A percentile compares a stretch with the other conserved stretches of the same genome.
These are phyloP conservation scores for Planoprotostelium fungivorum DNA, from an alignment of 78 protist genomes.

Conservation along the genomic window DNA sequence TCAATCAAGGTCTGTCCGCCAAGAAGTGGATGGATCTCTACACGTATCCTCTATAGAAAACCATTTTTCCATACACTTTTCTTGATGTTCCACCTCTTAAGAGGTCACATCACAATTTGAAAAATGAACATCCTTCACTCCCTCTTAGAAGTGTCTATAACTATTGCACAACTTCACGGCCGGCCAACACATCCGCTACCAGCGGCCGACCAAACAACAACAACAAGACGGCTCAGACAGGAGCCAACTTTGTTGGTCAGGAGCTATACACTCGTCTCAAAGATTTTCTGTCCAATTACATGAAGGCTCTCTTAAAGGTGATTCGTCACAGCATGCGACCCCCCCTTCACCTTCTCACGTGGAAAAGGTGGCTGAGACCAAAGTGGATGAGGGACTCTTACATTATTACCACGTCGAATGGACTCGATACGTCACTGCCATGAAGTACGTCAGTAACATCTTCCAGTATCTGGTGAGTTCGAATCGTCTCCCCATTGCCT, in stretches of 20 bases:
- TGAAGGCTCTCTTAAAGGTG: conserved; percentile 43
- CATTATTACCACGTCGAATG: conserved; percentile 57
- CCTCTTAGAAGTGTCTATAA: conserved; percentile 50
- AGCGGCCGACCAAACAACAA: conserved; percentile 17
- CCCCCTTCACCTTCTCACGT: background rate
- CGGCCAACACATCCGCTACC: conserved; percentile 9
- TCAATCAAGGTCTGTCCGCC: conserved; percentile 31
- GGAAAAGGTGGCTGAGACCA: conserved; percentile 21
- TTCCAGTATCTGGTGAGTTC: conserved; percentile 52
- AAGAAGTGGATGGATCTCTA: conserved; percentile 63
- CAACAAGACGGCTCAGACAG: conserved; percentile 27
- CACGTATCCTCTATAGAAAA: conserved; percentile 38
- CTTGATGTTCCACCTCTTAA: background rate
- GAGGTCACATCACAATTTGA: background rate
- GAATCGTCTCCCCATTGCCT: background rate
- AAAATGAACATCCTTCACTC: background rate
- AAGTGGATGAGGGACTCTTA: conserved; percentile 49
- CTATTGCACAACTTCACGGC: conserved; percentile 66
- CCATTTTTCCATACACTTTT: background rate
- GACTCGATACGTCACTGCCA: conserved; percentile 59
- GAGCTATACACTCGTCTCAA: conserved; percentile 51
- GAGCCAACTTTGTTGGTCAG: conserved; percentile 72
- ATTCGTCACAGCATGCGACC: background rate
- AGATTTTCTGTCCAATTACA: conserved; percentile 32
- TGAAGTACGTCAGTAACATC: conserved; percentile 56